phyloP scores from a whole-genome alignment of 306 rosid species.

The Vigna reflexopilosa region DNA sequence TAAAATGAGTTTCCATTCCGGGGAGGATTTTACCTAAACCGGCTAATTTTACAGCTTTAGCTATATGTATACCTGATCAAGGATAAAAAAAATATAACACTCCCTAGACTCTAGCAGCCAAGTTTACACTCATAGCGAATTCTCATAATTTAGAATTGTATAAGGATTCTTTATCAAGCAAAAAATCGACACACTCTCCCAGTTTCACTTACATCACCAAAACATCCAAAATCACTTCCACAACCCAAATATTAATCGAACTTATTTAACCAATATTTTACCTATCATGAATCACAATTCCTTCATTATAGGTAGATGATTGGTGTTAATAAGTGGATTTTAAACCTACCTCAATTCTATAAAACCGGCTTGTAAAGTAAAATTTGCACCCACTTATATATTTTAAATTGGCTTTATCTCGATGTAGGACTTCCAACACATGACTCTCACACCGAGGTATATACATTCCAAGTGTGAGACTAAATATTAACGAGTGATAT shows the following conservation, averaged over 20 bases:
- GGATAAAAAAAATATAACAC: background rate
- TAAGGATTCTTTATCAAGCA: slow-evolving; percentile 1
- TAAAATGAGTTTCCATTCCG: background rate
- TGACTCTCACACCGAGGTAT: too few relatives aligned
- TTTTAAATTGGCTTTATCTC: too few relatives aligned
- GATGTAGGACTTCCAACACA: too few relatives aligned
- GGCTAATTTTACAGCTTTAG: background rate
- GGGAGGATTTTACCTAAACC: background rate
- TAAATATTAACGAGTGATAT: too few relatives aligned
- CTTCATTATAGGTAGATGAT: background rate
- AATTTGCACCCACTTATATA: too few relatives aligned
- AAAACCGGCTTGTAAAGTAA: too few relatives aligned
- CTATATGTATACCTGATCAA: background rate
- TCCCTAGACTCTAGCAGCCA: slow-evolving; percentile 13
- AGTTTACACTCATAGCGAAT: slow-evolving; percentile 12
- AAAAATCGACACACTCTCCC: background rate
- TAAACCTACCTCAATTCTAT: too few relatives aligned
- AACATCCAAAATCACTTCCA: background rate
- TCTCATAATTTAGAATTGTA: slow-evolving; percentile 1
- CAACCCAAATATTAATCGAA: background rate
- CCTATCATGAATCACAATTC: background rate
- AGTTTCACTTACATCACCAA: background rate
- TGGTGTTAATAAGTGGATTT: background rate
- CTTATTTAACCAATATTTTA: background rate
- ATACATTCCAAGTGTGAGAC: too few relatives aligned